These are phyloP conservation scores for Umbelopsis sp. DNA, from an alignment of 192 early-diverging fungal species.

Conservation along the genomic window DNA sequence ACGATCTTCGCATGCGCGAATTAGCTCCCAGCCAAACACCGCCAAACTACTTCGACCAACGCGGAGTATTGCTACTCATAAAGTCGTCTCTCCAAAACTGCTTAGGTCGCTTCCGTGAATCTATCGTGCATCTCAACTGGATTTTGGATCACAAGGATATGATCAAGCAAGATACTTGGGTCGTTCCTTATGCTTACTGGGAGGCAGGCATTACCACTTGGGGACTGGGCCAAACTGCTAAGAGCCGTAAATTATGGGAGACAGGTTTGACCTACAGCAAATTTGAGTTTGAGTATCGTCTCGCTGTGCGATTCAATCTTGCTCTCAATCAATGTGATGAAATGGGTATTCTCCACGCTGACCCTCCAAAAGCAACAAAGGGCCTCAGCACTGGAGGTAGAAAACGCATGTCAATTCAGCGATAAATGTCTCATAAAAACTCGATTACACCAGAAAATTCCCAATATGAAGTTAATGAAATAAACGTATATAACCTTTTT, in stretches of 20 bases:
- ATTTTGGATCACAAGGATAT: conserved; percentile 47
- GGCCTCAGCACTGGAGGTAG: conserved; percentile 34
- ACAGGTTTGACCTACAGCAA: conserved; percentile 38
- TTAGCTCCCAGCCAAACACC: conserved; percentile 31
- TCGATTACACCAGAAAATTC: not conserved
- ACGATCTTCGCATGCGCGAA: conserved; percentile 36
- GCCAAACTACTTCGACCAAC: conserved; percentile 45
- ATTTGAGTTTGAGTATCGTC: conserved; percentile 56
- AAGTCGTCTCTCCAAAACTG: conserved; percentile 53
- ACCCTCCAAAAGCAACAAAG: conserved; percentile 19
- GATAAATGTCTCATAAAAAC: conserved; percentile 10
- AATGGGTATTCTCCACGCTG: conserved; percentile 30
- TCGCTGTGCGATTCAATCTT: conserved; percentile 39
- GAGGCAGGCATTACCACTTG: conserved; percentile 53
- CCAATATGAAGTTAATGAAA: not conserved
- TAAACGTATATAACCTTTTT: not conserved
- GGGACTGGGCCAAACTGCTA: conserved; percentile 38
- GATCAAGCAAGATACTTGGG: conserved; percentile 46
- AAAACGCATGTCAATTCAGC: conserved; percentile 38
- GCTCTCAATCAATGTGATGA: conserved; percentile 36
- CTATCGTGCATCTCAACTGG: conserved; percentile 51
- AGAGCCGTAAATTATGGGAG: conserved; percentile 50
- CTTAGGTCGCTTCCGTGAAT: conserved; percentile 41
- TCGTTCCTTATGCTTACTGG: conserved; percentile 59
- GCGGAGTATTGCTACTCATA: conserved; percentile 48